These are phyloP conservation scores for Eimeria zaria DNA, from an alignment of 169 alveolate genomes.

Conservation along the genomic window DNA sequence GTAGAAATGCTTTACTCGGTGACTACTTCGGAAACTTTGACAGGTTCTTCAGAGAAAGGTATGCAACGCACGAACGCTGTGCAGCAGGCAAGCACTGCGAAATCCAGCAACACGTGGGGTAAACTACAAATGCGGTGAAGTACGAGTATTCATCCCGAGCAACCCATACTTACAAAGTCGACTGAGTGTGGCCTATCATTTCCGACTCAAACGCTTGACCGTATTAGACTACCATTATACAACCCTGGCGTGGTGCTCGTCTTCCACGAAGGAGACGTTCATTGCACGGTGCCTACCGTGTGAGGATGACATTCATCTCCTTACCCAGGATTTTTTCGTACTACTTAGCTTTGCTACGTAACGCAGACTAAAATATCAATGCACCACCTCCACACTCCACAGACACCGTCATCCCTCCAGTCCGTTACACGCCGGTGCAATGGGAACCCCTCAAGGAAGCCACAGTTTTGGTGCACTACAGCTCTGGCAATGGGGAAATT, in stretches of 20 bases:
- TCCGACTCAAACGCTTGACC: background rate
- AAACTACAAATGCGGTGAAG: background rate
- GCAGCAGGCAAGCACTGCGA: background rate
- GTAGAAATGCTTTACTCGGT: background rate
- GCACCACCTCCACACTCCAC: background rate
- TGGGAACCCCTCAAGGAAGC: background rate
- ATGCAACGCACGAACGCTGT: background rate
- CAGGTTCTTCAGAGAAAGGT: background rate
- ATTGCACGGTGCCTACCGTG: background rate
- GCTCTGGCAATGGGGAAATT: background rate
- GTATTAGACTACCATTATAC: too few relatives aligned
- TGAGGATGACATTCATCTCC: background rate
- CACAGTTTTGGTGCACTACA: background rate
- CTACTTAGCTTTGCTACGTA: background rate
- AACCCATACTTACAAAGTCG: background rate
- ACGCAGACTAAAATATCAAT: background rate
- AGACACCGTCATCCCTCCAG: background rate
- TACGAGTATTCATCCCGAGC: background rate
- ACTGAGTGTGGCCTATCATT: background rate
- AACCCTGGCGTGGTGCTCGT: background rate
- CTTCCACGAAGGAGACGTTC: background rate
- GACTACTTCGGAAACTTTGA: background rate
- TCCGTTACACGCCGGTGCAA: background rate
- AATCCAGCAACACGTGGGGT: background rate
- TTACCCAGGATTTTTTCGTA: background rate